Evolutionary conservation across 2,329 filamentous ascomycete species (phyloP).

Genomic region (Phaeosphaeriaceae sp.): DNA sequence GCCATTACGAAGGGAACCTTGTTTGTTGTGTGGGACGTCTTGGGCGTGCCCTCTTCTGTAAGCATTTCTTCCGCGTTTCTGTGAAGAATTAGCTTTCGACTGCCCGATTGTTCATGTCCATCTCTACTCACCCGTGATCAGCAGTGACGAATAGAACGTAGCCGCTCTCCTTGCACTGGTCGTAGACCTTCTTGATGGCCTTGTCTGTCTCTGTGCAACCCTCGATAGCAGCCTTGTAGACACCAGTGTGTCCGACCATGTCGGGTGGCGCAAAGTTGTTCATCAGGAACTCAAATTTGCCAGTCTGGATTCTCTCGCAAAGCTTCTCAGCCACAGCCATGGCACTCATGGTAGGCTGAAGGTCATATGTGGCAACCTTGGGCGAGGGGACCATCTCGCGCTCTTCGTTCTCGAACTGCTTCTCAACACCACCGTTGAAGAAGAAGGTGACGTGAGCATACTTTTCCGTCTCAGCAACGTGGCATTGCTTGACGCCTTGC

Average conservation of each 20-base stretch:
- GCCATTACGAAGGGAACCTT: conserved; percentile 98
- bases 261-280: conserved; percentile 99
- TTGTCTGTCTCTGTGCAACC: conserved; percentile 87
- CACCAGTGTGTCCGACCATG: conserved; percentile 99
- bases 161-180: conserved; percentile 89
- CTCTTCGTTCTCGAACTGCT: conserved; percentile 89
- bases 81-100: conserved; percentile 26
- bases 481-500: conserved; percentile 88
- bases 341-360: conserved; percentile 94
- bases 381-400: conserved; percentile 95
- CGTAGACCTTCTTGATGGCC: conserved; percentile 90
- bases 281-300: conserved; percentile 96
- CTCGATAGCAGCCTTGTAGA: conserved; percentile 91
- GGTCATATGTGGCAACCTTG: conserved; percentile 94
- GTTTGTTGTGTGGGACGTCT: conserved; percentile 98
- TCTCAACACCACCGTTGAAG: conserved; percentile 99
- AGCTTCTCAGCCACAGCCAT: conserved; percentile 89
- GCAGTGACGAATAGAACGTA: conserved; percentile 96
- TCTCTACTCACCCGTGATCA: conserved; percentile 76
- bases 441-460: conserved; percentile 99
- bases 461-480: conserved; percentile 98
- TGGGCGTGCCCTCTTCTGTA: conserved; percentile 91
- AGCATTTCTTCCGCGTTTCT: conserved; percentile 99
- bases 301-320: conserved; percentile 81
- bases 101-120: background rate